Conservation (phyloP, 768 basidiomycete genomes). For the Kwoniella heveanensis region DNA sequence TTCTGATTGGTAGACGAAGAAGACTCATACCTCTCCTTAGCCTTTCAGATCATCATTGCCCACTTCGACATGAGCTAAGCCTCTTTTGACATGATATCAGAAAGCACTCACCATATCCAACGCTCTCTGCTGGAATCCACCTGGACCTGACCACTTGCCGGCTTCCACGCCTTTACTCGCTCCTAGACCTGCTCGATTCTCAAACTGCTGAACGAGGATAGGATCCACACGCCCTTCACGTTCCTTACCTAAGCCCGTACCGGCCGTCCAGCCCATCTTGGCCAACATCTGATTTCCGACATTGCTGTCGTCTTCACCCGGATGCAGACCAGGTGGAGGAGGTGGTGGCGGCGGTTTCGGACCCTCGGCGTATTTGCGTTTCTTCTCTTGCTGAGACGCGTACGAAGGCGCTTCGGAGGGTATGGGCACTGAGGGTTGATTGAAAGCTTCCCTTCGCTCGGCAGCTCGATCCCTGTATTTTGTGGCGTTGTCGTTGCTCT, state of each 20-base stretch:
- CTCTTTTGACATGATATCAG: background rate
- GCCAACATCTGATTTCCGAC: constrained; percentile 89
- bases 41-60: constrained; percentile 11
- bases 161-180: constrained; percentile 79
- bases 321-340: constrained; percentile 67
- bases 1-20: background rate
- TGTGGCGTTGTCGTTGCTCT: constrained; percentile 42
- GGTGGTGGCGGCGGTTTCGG: constrained; percentile 63
- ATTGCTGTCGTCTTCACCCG: constrained; percentile 78
- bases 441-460: constrained; percentile 84
- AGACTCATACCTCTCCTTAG: constrained; percentile 31
- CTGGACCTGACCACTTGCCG: constrained; percentile 40
- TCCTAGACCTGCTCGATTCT: constrained; percentile 85
- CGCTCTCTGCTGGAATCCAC: constrained; percentile 42
- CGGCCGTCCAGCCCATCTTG: constrained; percentile 98
- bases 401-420: constrained; percentile 59
- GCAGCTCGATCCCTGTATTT: constrained; percentile 95
- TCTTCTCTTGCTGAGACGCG: constrained; percentile 36
- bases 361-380: constrained; percentile 64
- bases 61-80: background rate
- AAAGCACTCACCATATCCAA: constrained; percentile 45
- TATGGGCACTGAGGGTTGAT: constrained; percentile 82
- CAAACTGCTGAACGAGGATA: constrained; percentile 75
- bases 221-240: constrained; percentile 87
- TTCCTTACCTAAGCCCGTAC: constrained; percentile 77